These are phyloP conservation scores for Podaxis pistillaris DNA, from an alignment of 768 basidiomycete genomes.

Conservation along the genomic window DNA sequence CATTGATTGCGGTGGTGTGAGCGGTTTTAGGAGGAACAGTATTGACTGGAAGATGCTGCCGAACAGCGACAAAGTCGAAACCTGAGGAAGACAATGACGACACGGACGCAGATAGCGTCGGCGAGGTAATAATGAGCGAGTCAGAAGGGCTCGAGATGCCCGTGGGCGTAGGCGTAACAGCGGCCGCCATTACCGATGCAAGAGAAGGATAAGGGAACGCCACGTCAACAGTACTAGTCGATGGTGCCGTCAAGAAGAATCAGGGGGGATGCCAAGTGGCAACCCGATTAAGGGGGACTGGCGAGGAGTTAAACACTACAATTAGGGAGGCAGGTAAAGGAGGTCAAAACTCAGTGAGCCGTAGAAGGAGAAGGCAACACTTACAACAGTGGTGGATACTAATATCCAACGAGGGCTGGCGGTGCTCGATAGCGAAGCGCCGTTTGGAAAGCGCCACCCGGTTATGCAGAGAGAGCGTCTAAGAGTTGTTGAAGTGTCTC, in stretches of 20 bases:
- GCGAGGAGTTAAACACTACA: neutral
- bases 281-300: no score
- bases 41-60: neutral
- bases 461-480: neutral
- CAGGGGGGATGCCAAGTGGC: no score
- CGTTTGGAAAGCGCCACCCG: neutral
- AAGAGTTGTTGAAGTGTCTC: neutral
- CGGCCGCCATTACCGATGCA: constrained; percentile 11
- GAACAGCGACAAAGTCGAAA: constrained; percentile 25
- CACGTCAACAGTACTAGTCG: neutral
- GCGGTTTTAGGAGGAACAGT: neutral
- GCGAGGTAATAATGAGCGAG: constrained; percentile 19
- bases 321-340: neutral
- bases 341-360: neutral
- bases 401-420: neutral
- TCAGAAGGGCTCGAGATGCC: constrained; percentile 14
- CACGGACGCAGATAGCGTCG: constrained; percentile 25
- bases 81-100: constrained; percentile 30
- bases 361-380: neutral
- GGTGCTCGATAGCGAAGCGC: neutral
- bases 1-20: neutral
- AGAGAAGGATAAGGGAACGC: constrained; percentile 10
- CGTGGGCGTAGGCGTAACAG: neutral
- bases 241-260: neutral
- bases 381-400: neutral